Evolutionary conservation across 1,139 yeast species (phyloP).

Genomic region (Yamadazyma spencermartinsiae): DNA sequence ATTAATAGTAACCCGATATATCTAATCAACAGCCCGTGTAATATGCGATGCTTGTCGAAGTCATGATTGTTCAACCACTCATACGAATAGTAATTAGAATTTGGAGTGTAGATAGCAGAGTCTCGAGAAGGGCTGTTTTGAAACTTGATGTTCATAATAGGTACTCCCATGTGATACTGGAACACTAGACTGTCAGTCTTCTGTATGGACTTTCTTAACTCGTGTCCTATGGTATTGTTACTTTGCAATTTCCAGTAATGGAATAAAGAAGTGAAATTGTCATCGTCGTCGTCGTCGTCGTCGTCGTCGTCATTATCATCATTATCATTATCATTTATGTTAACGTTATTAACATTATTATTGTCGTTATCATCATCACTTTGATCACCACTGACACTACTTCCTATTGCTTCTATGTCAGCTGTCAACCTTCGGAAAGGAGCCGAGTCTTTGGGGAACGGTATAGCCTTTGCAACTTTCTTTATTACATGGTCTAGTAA

Average conservation of each 20-base stretch:
- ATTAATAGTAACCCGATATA: slow-evolving; percentile 40
- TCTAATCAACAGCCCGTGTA: slow-evolving; percentile 41
- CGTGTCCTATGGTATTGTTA: slow-evolving; percentile 31
- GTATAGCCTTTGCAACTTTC: slow-evolving; percentile 33
- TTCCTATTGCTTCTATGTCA: background rate
- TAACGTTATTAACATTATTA: slow-evolving; percentile 21
- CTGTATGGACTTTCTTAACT: slow-evolving; percentile 27
- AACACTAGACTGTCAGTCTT: slow-evolving; percentile 34
- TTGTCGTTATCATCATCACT: slow-evolving; percentile 16
- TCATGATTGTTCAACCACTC: slow-evolving; percentile 34
- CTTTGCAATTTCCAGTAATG: slow-evolving; percentile 41
- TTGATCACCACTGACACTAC: slow-evolving; percentile 3
- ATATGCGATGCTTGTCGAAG: slow-evolving; percentile 28
- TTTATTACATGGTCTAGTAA: slow-evolving; percentile 34
- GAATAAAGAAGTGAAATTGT: slow-evolving; percentile 31
- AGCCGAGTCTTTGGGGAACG: slow-evolving; percentile 30
- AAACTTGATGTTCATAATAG: slow-evolving; percentile 38
- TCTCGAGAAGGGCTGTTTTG: slow-evolving; percentile 32
- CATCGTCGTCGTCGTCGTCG: slow-evolving; percentile 23
- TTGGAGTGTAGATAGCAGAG: slow-evolving; percentile 31
- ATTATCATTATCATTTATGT: background rate
- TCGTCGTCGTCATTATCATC: slow-evolving; percentile 13
- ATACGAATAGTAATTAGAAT: slow-evolving; percentile 37
- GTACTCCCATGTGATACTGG: slow-evolving; percentile 34
- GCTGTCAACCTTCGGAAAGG: slow-evolving; percentile 13